Percentiles rank a stretch among this genome's conserved stretches.
phyloP scores from a whole-genome alignment of 805 yeast species.

The Starmerella powellii region DNA sequence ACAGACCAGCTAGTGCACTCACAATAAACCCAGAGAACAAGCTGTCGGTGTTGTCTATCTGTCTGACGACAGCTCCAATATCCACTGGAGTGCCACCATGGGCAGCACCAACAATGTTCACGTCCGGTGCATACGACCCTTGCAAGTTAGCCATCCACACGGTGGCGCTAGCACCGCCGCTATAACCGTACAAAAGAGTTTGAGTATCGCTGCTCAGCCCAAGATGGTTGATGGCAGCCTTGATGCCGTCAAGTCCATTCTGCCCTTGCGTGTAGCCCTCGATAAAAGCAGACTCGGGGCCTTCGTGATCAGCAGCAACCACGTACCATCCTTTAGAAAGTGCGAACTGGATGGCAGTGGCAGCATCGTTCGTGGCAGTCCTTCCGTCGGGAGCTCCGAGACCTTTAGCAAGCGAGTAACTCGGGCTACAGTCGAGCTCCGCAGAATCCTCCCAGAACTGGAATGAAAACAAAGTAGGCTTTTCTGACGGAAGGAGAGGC shows the following conservation, averaged over 20 bases:
- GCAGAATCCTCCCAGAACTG: constrained; percentile 23
- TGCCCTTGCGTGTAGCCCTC: constrained; percentile 25
- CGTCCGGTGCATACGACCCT: constrained; percentile 24
- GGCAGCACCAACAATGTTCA: constrained; percentile 23
- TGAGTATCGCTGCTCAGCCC: not conserved
- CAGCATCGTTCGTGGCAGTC: constrained; percentile 5
- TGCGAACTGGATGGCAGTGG: constrained; percentile 8
- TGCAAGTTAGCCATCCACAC: constrained; percentile 26
- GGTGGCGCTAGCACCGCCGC: constrained; percentile 19
- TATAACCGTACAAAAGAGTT: constrained; percentile 8
- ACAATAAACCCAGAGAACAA: constrained; percentile 23
- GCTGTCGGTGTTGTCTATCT: constrained; percentile 9
- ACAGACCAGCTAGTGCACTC: constrained; percentile 22
- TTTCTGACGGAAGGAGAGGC: constrained; percentile 9
- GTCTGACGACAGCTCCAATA: constrained; percentile 11
- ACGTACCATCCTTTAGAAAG: constrained; percentile 17
- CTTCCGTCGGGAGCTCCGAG: constrained; percentile 7
- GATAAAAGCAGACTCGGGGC: constrained; percentile 24
- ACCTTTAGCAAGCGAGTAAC: constrained; percentile 16
- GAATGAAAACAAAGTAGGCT: constrained; percentile 19
- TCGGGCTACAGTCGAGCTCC: constrained; percentile 23
- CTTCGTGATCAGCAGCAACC: constrained; percentile 25
- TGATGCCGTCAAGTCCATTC: constrained; percentile 23
- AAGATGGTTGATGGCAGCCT: constrained; percentile 15
- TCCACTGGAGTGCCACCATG: constrained; percentile 17